A percentile compares a stretch with the other conserved stretches of the same genome.
phyloP scores from a whole-genome alignment of 805 yeast genomes.

The Alloascoidea africana region DNA sequence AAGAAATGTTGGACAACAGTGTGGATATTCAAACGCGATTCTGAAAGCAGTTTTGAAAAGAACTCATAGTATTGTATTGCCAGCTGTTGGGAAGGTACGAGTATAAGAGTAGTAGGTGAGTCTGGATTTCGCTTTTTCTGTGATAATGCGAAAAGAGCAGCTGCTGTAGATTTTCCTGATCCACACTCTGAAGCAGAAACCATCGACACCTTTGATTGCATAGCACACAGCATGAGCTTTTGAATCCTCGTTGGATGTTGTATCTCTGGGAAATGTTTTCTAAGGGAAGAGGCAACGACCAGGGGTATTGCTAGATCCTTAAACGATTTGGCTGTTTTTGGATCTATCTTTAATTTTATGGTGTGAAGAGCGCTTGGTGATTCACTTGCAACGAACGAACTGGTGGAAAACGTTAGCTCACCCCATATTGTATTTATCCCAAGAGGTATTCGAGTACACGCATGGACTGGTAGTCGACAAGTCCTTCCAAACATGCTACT shows the following conservation, averaged over 20 bases:
- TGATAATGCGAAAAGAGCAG: slow-evolving; percentile 13
- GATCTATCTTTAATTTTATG: slow-evolving; percentile 11
- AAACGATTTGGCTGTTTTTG: slow-evolving; percentile 10
- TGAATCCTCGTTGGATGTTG: slow-evolving; percentile 13
- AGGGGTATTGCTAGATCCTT: slow-evolving; percentile 9
- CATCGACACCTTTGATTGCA: slow-evolving; percentile 15
- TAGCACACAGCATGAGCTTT: slow-evolving; percentile 13
- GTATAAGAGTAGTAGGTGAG: slow-evolving; percentile 13
- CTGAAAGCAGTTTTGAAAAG: slow-evolving; percentile 6
- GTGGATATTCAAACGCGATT: slow-evolving; percentile 2
- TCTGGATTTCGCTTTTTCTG: slow-evolving; percentile 4
- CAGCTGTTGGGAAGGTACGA: slow-evolving; percentile 19
- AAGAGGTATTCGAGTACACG: too few relatives aligned
- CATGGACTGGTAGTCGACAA: too few relatives aligned
- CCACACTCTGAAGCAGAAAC: slow-evolving; percentile 16
- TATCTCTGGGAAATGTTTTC: slow-evolving; percentile 5
- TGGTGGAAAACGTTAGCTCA: too few relatives aligned
- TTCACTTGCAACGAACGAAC: too few relatives aligned
- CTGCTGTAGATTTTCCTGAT: slow-evolving; percentile 19
- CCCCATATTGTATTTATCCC: too few relatives aligned
- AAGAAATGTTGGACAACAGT: slow-evolving; percentile 13
- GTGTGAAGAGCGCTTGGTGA: slow-evolving; percentile 3
- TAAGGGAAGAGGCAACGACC: slow-evolving; percentile 5
- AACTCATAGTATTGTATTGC: slow-evolving; percentile 16
- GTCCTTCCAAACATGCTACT: too few relatives aligned